Percentiles rank a stretch among this genome's conserved stretches.
phyloP scores from a whole-genome alignment of 1,284 basidiomycete genomes.

The Gomphus sp. region DNA sequence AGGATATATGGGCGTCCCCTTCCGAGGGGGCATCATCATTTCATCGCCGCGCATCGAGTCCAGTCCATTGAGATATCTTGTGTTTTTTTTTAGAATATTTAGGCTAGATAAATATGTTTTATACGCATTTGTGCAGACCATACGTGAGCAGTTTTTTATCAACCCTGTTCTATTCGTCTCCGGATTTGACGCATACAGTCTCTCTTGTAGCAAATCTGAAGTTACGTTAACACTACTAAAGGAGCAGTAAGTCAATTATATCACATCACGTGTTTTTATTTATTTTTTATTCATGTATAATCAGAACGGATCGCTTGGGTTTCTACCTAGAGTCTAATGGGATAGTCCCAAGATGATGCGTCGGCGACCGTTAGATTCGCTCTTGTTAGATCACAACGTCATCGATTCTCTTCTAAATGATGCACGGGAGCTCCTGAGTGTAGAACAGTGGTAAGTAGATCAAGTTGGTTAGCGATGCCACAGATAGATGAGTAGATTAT shows the following conservation, averaged over 20 bases:
- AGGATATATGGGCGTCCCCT: not conserved
- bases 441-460: constrained; percentile 35
- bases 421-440: constrained; percentile 38
- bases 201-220: not conserved
- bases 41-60: not conserved
- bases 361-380: constrained; percentile 37
- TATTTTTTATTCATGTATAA: not conserved
- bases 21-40: too few species aligned
- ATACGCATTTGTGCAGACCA: constrained; percentile 33
- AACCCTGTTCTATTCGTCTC: not conserved
- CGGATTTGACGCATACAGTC: not conserved
- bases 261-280: constrained; percentile 4
- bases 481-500: not conserved
- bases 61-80: not conserved
- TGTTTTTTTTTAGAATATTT: constrained; percentile 29
- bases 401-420: constrained; percentile 39
- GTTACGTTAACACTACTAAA: not conserved
- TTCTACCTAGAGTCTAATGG: constrained; percentile 22
- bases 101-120: constrained; percentile 34
- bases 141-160: constrained; percentile 21
- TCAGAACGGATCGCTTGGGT: too few species aligned
- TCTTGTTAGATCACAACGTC: constrained; percentile 38
- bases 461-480: not conserved
- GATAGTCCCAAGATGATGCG: constrained; percentile 36
- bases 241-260: not conserved